Base-by-base conservation (phyloP, 179 eudicot genomes). In the Beta corolliflora region DNA sequence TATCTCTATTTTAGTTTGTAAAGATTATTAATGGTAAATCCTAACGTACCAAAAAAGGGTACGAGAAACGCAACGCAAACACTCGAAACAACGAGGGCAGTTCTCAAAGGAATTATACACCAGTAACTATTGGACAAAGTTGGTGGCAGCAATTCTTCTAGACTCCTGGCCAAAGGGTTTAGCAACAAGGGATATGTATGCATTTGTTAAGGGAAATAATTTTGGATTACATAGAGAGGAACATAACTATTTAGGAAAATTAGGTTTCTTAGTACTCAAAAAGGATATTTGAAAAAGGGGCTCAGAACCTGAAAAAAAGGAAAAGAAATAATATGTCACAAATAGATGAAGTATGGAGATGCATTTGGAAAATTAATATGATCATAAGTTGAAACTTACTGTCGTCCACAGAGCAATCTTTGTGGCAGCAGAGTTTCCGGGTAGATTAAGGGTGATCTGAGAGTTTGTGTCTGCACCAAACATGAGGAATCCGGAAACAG, bases 241-340 rank as follows among this genome's bases (percentile, higher is more conserved):
- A 53, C 41, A 50, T 14, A 9, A 53, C 14, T 60, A 73, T 5
- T 5, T 5, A 18, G 4, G 56, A 55, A 66, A 66, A 45, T 46
- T 52, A 58, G 41, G 36, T n/a, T 58, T 19, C 16, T 71, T 8
- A 71, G 21, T 48, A n/a, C 58, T 71, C 54, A 5, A 69, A 76
- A 89, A 92, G 96, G 96, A 91, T 92, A 93, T 91, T 94, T 94
- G 81, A 94, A 89, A 71, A 93, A 69, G 13, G 98, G 98, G 82
- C 88, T 93, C 86, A 93, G 86, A 78, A 95, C 97, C 98, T 95
- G 92, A 68, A 87, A 50, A 44, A 36, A 10, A 77, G 63, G 41
- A 16, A 67, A 41, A 10, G 45, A 65, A 61, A 23, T 9, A 7
- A 79, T 70, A 13, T 75, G 70, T 79, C 61, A 23, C 3, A 21